phyloP scores from a whole-genome alignment of 352 stramenopile species.

The Phytophthora parvispora region DNA sequence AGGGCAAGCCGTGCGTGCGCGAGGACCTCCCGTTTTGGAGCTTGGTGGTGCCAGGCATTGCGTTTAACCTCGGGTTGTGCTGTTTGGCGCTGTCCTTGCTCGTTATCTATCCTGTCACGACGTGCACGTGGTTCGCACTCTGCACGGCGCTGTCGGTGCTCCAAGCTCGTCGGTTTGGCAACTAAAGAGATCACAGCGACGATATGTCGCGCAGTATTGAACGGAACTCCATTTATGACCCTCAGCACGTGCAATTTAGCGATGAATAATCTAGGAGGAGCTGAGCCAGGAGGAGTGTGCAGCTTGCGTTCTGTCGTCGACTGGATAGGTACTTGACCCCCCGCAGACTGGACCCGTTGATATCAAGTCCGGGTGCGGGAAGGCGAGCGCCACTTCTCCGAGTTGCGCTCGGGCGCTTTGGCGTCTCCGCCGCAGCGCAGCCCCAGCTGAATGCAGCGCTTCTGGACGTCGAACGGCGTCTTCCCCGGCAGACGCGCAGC shows the following conservation, averaged over 20 bases:
- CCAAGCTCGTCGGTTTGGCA: conserved; percentile 63
- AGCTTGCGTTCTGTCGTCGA: neutral
- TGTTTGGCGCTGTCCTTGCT: conserved; percentile 39
- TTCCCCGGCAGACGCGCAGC: conserved; percentile 44
- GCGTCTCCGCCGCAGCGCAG: conserved; percentile 53
- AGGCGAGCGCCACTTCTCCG: conserved; percentile 52
- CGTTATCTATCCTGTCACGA: conserved; percentile 40
- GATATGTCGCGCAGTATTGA: neutral
- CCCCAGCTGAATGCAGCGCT: conserved; percentile 64
- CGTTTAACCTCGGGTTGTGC: conserved; percentile 57
- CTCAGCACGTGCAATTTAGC: conserved; percentile 11
- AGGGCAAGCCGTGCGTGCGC: conserved; percentile 46
- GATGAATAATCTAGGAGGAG: conserved; percentile 4
- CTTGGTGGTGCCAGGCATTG: conserved; percentile 36
- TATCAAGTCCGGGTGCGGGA: conserved; percentile 7
- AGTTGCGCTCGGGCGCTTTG: conserved; percentile 42
- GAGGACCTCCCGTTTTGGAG: conserved; percentile 40
- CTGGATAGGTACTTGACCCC: neutral
- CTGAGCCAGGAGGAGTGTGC: neutral
- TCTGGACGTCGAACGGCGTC: conserved; percentile 48
- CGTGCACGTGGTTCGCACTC: conserved; percentile 52
- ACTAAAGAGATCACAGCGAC: conserved; percentile 17
- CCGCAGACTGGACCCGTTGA: neutral
- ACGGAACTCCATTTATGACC: conserved; percentile 3
- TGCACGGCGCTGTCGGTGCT: conserved; percentile 55